Percentiles rank a stretch among this genome's conserved stretches.
These are phyloP conservation scores for Leonotis leonurus DNA, from an alignment of 257 asterid species.

Conservation along the genomic window DNA sequence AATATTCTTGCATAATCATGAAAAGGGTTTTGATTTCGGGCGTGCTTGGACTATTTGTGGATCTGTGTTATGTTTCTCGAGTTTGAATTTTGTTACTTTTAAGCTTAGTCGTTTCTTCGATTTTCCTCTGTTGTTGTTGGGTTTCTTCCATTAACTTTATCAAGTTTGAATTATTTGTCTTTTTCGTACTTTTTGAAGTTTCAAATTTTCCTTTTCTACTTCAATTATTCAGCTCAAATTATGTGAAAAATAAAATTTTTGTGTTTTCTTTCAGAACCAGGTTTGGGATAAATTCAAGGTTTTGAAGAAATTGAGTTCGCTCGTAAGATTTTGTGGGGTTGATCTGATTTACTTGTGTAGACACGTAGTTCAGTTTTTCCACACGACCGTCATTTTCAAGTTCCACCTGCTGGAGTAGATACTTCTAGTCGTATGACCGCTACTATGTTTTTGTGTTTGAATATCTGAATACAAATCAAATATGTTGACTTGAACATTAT, in stretches of 20 bases:
- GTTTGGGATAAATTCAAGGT: constrained; percentile 24
- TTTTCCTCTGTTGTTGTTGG: too few species aligned
- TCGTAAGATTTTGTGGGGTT: constrained; percentile 13
- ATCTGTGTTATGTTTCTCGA: constrained; percentile 28
- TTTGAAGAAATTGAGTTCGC: constrained; percentile 17
- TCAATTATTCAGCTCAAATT: not conserved
- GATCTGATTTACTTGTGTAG: constrained; percentile 8
- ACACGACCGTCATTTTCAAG: constrained; percentile 20
- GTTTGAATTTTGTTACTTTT: constrained; percentile 18
- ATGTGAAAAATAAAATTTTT: not conserved
- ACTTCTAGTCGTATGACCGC: too few species aligned
- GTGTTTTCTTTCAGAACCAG: constrained; percentile 36
- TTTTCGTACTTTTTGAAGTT: not conserved
- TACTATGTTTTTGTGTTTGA: too few species aligned
- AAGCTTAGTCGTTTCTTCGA: not conserved
- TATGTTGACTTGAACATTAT: constrained; percentile 37
- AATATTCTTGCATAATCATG: not conserved
- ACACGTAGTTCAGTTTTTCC: constrained; percentile 6
- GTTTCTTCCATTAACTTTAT: too few species aligned
- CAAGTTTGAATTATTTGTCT: constrained; percentile 8
- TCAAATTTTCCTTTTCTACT: not conserved
- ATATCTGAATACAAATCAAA: constrained; percentile 12
- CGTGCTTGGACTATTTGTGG: constrained; percentile 14
- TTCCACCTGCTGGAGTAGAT: too few species aligned
- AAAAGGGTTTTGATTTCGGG: not conserved